phyloP scores from a whole-genome alignment of 345 rosid genomes.

The Arabidopsis arenosa region DNA sequence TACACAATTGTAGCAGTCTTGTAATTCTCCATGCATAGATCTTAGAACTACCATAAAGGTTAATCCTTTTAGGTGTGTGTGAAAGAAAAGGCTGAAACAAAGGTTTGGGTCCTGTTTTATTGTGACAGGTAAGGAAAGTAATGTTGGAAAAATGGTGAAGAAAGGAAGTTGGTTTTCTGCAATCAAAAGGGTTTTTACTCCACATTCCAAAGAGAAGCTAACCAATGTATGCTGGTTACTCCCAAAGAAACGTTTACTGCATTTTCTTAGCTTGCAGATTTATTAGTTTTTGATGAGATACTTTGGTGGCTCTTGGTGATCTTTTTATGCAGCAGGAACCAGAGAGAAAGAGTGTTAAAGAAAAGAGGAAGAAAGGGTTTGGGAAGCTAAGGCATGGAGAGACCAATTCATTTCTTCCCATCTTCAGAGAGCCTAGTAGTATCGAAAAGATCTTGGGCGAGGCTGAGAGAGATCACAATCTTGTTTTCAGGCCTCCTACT shows the following conservation, averaged over 20 bases:
- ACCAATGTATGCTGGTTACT: constrained; percentile 53
- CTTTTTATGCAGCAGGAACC: constrained; percentile 52
- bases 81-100: neutral
- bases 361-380: constrained; percentile 76
- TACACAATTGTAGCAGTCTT: constrained; percentile 5
- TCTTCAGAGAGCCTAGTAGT: constrained; percentile 91
- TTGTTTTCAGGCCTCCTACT: constrained; percentile 75
- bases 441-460: constrained; percentile 92
- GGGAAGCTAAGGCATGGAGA: constrained; percentile 67
- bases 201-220: constrained; percentile 78
- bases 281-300: constrained; percentile 14
- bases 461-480: constrained; percentile 84
- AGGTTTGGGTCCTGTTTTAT: constrained; percentile 33
- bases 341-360: constrained; percentile 68
- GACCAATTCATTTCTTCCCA: constrained; percentile 82
- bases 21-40: constrained; percentile 35
- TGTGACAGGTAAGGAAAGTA: constrained; percentile 55
- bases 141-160: constrained; percentile 91
- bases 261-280: constrained; percentile 5
- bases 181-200: constrained; percentile 77
- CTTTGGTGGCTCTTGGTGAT: constrained; percentile 32
- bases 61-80: constrained; percentile 25
- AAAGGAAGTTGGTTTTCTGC: constrained; percentile 95
- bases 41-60: constrained; percentile 28
- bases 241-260: neutral